Percentiles rank a stretch among this genome's conserved stretches.
phyloP scores from a whole-genome alignment of 768 basidiomycete species.

The Kwoniella europaea region DNA sequence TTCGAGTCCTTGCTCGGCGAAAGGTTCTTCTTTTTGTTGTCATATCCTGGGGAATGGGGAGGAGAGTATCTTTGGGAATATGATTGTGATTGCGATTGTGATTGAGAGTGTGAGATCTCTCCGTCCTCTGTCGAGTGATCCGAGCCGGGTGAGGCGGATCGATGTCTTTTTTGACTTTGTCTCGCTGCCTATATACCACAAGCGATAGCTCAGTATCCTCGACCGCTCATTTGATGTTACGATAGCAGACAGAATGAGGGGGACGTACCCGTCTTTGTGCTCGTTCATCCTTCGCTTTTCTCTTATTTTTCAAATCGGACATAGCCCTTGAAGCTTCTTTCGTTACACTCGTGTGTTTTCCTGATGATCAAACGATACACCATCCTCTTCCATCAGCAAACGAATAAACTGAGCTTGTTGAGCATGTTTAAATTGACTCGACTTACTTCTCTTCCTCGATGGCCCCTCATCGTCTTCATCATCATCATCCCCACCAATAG shows the following conservation, averaged over 20 bases:
- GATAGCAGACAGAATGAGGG: neutral
- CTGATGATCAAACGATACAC: too few species aligned
- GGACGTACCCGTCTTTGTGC: slow-evolving; percentile 67
- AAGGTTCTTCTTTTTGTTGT: slow-evolving; percentile 14
- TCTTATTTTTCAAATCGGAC: slow-evolving; percentile 76
- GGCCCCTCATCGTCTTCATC: slow-evolving; percentile 58
- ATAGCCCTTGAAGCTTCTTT: slow-evolving; percentile 54
- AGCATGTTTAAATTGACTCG: neutral
- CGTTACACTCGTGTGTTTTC: slow-evolving; percentile 68
- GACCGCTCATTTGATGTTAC: neutral
- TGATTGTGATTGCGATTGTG: slow-evolving; percentile 20
- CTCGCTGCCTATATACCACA: slow-evolving; percentile 63
- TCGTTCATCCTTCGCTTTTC: slow-evolving; percentile 87
- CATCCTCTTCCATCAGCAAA: neutral
- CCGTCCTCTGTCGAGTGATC: slow-evolving; percentile 80
- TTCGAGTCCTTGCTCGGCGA: slow-evolving; percentile 60
- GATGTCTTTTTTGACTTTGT: slow-evolving; percentile 61
- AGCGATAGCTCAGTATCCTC: slow-evolving; percentile 53
- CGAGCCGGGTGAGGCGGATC: slow-evolving; percentile 79
- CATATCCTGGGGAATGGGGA: slow-evolving; percentile 5
- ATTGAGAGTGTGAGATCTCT: slow-evolving; percentile 47
- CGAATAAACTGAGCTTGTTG: too few species aligned
- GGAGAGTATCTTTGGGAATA: slow-evolving; percentile 21
- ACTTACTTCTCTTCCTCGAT: slow-evolving; percentile 78
- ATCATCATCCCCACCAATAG: slow-evolving; percentile 39